These are phyloP conservation scores for Aspergillus hancockii DNA, from an alignment of 495 filamentous ascomycete species.

Conservation along the genomic window DNA sequence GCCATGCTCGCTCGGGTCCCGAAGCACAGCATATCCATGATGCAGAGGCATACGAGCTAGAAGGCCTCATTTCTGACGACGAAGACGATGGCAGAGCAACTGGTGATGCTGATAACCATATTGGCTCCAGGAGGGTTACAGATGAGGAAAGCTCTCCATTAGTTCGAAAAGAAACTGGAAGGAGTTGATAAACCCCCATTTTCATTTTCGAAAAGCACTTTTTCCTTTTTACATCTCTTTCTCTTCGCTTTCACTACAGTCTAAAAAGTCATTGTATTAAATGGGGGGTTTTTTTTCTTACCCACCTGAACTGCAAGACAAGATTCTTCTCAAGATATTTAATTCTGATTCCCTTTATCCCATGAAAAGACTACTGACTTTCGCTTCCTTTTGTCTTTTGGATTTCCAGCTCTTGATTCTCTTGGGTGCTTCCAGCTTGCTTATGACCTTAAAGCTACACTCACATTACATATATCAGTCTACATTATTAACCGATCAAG, in stretches of 20 bases:
- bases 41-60: conserved; percentile 88
- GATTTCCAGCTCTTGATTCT: too few species aligned
- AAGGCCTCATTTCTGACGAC: conserved; percentile 86
- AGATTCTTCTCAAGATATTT: background rate
- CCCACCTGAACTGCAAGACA: background rate
- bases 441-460: background rate
- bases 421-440: background rate
- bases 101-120: conserved; percentile 2
- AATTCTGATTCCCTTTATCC: background rate
- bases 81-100: conserved; percentile 38
- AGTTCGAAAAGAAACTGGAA: conserved; percentile 29
- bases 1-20: conserved; percentile 49
- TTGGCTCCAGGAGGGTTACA: conserved; percentile 32
- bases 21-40: conserved; percentile 61
- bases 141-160: conserved; percentile 40
- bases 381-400: background rate
- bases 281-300: too few species aligned
- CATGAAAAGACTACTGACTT: background rate
- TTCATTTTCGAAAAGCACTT: conserved; percentile 8
- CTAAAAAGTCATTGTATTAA: background rate
- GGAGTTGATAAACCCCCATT: background rate
- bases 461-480: background rate
- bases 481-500: background rate
- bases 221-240: background rate
- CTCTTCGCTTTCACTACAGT: background rate